Evolutionary conservation across 225 moss, liverwort and hornwort species (phyloP), one percentile per base, ranked within the genome.

Genomic region (Bryum argenteum): DNA sequence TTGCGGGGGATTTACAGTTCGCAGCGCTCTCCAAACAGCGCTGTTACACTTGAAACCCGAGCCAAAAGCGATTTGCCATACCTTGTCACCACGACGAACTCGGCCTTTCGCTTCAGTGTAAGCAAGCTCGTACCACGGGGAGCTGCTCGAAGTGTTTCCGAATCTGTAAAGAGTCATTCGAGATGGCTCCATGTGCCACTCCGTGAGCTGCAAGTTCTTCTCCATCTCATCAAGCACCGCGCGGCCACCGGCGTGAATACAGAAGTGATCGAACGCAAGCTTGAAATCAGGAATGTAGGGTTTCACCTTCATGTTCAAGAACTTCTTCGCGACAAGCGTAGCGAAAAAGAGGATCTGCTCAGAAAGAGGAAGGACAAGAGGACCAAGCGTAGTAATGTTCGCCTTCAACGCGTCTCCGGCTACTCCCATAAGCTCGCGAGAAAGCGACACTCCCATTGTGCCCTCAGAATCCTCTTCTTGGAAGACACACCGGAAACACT

Each of bases 111-210:
- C 82, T 60, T 85, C 85, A 2, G 85, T 85, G 1, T 85, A 85
- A 3, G 85, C 82, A 11, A 85, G 79, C 45, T 85, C 85, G 1
- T 85, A 85, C 85, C 85, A 85, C 0, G 82, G 85, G 4, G 85
- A 85, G 50, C 74, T 74, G 71, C 85, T 85, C 1, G 85, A 85
- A 42, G 85, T 85, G 67, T 85, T 85, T 16, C 85, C 85, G 19
- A 85, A 85, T 63, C 85, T 77, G 37, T 85, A 85, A 7, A 85
- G 74, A 13, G 85, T 85, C 85, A 85, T 85, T 5, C 85, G 77
- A 9, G 85, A 85, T 15, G 85, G 85, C 67, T 85, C 85, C 85
- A 85, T 85, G 55, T 85, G 85, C 85, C 85, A 85, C 67, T 85
- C 74, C 11, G 82, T 74, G 10, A 85, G 79, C 26, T 79, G 76